Evolutionary conservation across 495 filamentous ascomycete genomes (phyloP).

Genomic region (Neurospora sp.): DNA sequence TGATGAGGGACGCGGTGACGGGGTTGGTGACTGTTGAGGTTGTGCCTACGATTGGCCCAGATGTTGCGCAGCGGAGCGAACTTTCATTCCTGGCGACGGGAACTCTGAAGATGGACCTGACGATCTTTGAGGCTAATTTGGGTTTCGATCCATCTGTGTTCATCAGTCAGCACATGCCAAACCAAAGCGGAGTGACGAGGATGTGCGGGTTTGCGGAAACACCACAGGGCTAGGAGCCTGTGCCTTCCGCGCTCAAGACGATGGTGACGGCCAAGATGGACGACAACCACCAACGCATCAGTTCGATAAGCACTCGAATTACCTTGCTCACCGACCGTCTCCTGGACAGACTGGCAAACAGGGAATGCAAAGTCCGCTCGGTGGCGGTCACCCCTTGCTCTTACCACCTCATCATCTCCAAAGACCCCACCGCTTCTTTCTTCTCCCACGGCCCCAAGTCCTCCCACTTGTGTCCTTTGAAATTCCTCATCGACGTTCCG

Average conservation of each 20-base stretch:
- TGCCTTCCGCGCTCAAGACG: background rate
- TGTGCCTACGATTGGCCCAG: background rate
- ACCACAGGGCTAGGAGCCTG: background rate
- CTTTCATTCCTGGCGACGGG: background rate
- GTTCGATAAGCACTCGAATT: background rate
- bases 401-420: background rate
- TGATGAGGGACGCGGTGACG: background rate
- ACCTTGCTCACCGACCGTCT: background rate
- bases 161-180: background rate
- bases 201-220: background rate
- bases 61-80: background rate
- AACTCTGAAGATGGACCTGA: background rate
- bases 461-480: background rate
- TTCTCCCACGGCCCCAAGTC: background rate
- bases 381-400: background rate
- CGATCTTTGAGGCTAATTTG: background rate
- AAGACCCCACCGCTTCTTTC: background rate
- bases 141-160: background rate
- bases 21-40: background rate
- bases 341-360: background rate
- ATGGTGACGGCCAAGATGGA: background rate
- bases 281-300: background rate
- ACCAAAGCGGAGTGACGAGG: background rate
- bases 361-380: background rate
- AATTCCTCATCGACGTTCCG: background rate